Percentiles rank a stretch among this genome's conserved stretches.
Evolutionary conservation across 2,329 filamentous ascomycete species (phyloP).

Genomic region (Claviceps arundinis): DNA sequence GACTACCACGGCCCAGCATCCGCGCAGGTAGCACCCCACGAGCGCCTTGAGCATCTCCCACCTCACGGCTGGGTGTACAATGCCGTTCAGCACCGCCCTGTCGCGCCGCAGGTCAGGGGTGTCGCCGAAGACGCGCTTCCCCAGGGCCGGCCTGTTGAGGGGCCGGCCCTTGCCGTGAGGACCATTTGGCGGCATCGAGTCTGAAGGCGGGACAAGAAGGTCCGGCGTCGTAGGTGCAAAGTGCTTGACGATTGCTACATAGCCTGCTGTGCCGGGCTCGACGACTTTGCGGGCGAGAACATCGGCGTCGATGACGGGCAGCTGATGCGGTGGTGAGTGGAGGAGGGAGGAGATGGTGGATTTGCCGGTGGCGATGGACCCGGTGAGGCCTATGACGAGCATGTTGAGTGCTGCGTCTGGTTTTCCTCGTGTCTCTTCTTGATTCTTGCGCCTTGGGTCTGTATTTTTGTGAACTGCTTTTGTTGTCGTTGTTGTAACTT

Average conservation of each 20-base stretch:
- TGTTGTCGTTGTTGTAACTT: no score
- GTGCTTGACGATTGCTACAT: slow-evolving; percentile 66
- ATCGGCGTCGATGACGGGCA: slow-evolving; percentile 92
- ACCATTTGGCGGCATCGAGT: slow-evolving; percentile 39
- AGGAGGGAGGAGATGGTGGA: slow-evolving; percentile 85
- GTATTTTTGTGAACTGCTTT: no score
- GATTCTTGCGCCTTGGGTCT: no score
- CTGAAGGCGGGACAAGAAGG: slow-evolving; percentile 52
- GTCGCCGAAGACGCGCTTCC: slow-evolving; percentile 73
- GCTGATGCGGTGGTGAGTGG: slow-evolving; percentile 62
- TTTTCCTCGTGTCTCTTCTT: no score
- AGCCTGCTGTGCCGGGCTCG: slow-evolving; percentile 77
- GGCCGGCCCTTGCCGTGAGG: slow-evolving; percentile 52
- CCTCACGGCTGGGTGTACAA: slow-evolving; percentile 85
- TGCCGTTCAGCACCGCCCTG: slow-evolving; percentile 66
- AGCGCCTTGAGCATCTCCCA: slow-evolving; percentile 68
- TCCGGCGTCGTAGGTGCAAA: slow-evolving; percentile 78
- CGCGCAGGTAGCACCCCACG: slow-evolving; percentile 56
- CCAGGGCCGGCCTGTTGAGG: slow-evolving; percentile 76
- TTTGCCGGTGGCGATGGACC: slow-evolving; percentile 96
- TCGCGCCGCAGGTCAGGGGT: slow-evolving; percentile 57
- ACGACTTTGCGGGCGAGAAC: slow-evolving; percentile 85
- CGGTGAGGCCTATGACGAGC: slow-evolving; percentile 76
- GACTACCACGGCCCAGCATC: slow-evolving; percentile 78
- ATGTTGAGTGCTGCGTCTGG: not conserved